Base-by-base conservation (phyloP, 2,329 filamentous ascomycete genomes). In the Amylocarpus encephaloides region DNA sequence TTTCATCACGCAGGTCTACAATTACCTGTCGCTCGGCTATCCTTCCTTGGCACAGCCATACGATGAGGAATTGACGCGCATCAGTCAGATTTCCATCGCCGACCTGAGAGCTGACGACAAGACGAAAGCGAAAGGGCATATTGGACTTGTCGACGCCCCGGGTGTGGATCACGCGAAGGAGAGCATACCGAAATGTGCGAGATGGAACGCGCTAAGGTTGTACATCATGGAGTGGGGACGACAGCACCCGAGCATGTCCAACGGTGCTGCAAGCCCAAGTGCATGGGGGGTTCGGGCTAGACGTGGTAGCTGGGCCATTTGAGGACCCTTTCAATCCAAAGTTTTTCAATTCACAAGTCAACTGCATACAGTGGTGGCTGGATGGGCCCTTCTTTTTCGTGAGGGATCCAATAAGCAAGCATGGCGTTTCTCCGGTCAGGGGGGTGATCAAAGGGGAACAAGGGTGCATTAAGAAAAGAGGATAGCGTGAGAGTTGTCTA, bases 1-100 rank as follows among this genome's bases (percentile, higher is more conserved):
- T 3, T 95, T 96, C 66, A 82, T 96, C 49, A 95, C 91, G 0
- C 92, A 97, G 68, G 91, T 97, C 6, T 97, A 94, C 76, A 96
- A 97, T 68, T 97, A 97, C 68, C 76, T 97, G 13, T 95, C 89
- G 0, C 77, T 97, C 5, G 92, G 92, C 5, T 96, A 96, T 67
- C 91, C 92, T 2, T 84, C 88, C 32, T 82, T 90, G 62, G 92
- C 91, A 10, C 81, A 85, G 18, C 78, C 80, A 34, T 97, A 88
- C 63, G 92, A 97, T 64, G 78, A 83, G 10, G 92, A 97, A 71
- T 74, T 97, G 16, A 81, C 83, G 59, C 88, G 86, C 65, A 94
- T 96, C 50, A 86, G 84, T 30, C 75, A 78, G 9, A 82, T 95
- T 6, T 66, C 79, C 1, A 64, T 92, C 6, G 72, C 76, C 2